phyloP scores from a whole-genome alignment of 768 basidiomycete species.

The Leccinum subgranulosum region DNA sequence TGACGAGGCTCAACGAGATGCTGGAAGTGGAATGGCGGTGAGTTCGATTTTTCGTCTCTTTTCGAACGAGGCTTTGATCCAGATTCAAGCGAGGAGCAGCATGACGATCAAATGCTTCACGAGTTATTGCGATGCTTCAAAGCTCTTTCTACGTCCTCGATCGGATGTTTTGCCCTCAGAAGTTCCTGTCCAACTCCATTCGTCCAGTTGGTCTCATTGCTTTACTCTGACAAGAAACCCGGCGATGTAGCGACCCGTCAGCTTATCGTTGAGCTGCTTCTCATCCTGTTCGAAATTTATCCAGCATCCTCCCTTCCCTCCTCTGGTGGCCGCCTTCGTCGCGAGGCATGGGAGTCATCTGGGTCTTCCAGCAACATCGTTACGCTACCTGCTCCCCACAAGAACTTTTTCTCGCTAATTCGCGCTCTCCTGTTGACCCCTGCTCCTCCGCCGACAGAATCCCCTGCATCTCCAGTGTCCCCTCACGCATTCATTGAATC shows the following conservation, averaged over 20 bases:
- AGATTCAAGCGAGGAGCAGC: conserved; percentile 85
- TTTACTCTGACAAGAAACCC: conserved; percentile 98
- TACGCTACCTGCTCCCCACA: conserved; percentile 71
- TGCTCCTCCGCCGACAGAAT: conserved; percentile 63
- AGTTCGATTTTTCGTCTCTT: conserved; percentile 22
- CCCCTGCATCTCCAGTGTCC: conserved; percentile 56
- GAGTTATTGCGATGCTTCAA: conserved; percentile 93
- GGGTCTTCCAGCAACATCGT: conserved; percentile 49
- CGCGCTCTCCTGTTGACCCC: conserved; percentile 73
- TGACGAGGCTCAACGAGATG: conserved; percentile 85
- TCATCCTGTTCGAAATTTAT: conserved; percentile 88
- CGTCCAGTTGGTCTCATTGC: conserved; percentile 71
- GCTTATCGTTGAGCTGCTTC: conserved; percentile 83
- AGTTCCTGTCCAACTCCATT: conserved; percentile 87
- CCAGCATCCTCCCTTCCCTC: conserved; percentile 67
- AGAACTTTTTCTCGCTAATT: conserved; percentile 68
- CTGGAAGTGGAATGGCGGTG: conserved; percentile 97
- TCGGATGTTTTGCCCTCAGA: conserved; percentile 89
- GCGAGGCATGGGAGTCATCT: conserved; percentile 58
- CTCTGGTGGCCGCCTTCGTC: conserved; percentile 34
- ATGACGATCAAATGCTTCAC: conserved; percentile 91
- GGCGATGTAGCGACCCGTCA: conserved; percentile 90
- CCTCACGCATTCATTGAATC: conserved; percentile 81
- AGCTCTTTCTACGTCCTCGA: conserved; percentile 84
- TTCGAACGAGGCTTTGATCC: conserved; percentile 7